Percentiles rank a stretch among this genome's conserved stretches.
These are phyloP conservation scores for Neocatenulostroma microsporum DNA, from an alignment of 2,329 filamentous ascomycete species.

Conservation along the genomic window DNA sequence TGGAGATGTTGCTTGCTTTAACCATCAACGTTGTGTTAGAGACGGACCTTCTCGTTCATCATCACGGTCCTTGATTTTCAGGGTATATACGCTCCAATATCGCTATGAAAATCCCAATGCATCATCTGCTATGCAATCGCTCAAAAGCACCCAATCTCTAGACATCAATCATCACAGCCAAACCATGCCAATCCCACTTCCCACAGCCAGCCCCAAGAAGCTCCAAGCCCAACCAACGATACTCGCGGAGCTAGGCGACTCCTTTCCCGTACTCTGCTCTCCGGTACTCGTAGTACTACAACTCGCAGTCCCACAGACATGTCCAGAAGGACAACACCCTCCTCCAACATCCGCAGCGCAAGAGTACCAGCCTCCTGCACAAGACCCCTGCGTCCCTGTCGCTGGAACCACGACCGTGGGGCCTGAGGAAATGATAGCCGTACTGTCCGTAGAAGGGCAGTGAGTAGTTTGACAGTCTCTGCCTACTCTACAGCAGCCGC, in stretches of 20 bases:
- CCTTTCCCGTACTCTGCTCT: constrained; percentile 48
- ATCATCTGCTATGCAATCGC: too few species aligned
- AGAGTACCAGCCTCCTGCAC: constrained; percentile 70
- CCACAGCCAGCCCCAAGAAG: constrained; percentile 23
- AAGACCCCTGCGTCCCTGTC: constrained; percentile 38
- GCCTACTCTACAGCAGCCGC: constrained; percentile 82
- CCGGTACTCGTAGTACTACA: constrained; percentile 53
- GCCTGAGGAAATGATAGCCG: constrained; percentile 59
- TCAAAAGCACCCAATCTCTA: too few species aligned
- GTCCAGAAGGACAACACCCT: constrained; percentile 78
- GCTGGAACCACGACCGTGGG: constrained; percentile 54
- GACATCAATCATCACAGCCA: constrained; percentile 18
- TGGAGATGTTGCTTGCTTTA: too few species aligned
- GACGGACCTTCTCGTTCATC: too few species aligned
- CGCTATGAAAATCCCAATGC: too few species aligned
- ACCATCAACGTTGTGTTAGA: too few species aligned
- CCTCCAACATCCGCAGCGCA: constrained; percentile 61
- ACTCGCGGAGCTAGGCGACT: constrained; percentile 31
- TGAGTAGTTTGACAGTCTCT: constrained; percentile 74
- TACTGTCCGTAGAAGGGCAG: constrained; percentile 58
- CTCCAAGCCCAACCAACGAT: constrained; percentile 26
- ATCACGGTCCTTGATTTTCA: too few species aligned
- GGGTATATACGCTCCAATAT: too few species aligned
- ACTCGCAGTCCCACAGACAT: constrained; percentile 60
- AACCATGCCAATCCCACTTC: constrained; percentile 33